A percentile compares a stretch with the other conserved stretches of the same genome.
These are phyloP conservation scores for Chlorella sp. DNA, from an alignment of 139 green algal genomes.

Conservation along the genomic window DNA sequence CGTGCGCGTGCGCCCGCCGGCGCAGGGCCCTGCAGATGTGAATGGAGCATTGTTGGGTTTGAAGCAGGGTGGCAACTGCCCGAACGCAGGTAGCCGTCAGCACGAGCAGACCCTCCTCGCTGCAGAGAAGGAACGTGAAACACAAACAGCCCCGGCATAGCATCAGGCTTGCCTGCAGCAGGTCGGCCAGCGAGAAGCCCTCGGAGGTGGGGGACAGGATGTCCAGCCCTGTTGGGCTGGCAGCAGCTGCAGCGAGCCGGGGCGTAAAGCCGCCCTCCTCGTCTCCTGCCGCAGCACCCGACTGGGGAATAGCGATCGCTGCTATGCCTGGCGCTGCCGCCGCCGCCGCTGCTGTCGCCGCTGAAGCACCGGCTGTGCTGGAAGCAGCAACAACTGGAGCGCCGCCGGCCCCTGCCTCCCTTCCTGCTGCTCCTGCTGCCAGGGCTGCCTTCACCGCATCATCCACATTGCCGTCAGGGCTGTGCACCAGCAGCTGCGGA, in stretches of 20 bases:
- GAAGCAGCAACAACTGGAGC: background rate
- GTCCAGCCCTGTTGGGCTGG: background rate
- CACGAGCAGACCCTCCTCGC: background rate
- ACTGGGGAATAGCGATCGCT: background rate
- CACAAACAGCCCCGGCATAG: background rate
- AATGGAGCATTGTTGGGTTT: background rate
- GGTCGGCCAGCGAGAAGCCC: conserved; percentile 29
- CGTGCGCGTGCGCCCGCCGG: background rate
- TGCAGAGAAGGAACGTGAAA: background rate
- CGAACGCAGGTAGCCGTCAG: background rate
- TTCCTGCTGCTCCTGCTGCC: background rate
- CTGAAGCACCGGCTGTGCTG: background rate
- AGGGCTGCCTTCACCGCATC: background rate
- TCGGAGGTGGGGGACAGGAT: background rate
- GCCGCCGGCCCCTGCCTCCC: background rate
- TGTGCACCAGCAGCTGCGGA: conserved; percentile 32
- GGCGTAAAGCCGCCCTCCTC: conserved; percentile 3
- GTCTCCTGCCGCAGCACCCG: background rate
- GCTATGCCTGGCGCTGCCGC: background rate
- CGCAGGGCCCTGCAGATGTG: background rate
- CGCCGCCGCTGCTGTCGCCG: background rate
- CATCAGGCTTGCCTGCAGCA: conserved; percentile 11
- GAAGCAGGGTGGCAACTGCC: background rate
- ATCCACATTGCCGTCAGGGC: conserved; percentile 3
- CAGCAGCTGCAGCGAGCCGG: background rate